Evolutionary conservation across 139 green algal species (phyloP).

Genomic region (Picochlorum costavermella): DNA sequence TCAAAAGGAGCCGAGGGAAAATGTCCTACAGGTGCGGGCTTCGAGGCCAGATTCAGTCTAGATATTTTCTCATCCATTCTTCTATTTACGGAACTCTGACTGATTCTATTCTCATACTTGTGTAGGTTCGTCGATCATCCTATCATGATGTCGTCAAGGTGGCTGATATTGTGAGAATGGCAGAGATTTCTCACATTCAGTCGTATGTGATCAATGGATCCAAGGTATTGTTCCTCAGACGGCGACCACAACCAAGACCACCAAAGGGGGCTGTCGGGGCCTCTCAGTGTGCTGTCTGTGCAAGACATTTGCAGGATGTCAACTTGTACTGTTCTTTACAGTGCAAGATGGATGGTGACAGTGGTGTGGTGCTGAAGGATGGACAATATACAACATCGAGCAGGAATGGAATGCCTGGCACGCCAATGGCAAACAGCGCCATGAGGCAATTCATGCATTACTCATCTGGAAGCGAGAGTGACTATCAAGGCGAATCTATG

Average conservation of each 20-base stretch:
- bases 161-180: constrained; percentile 41
- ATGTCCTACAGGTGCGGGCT: constrained; percentile 7
- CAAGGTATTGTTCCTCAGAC: constrained; percentile 69
- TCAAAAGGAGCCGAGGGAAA: constrained; percentile 5
- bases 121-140: constrained; percentile 52
- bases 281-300: constrained; percentile 26
- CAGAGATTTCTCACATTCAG: constrained; percentile 61
- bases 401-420: too few relatives aligned
- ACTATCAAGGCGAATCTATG: background rate
- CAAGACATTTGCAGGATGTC: constrained; percentile 32
- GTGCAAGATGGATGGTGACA: constrained; percentile 29
- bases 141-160: constrained; percentile 82
- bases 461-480: background rate
- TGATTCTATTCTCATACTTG: background rate
- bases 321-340: constrained; percentile 33
- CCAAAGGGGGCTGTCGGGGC: constrained; percentile 32
- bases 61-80: background rate
- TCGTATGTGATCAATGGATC: constrained; percentile 74
- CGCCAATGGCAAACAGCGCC: too few relatives aligned
- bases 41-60: background rate
- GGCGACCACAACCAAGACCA: constrained; percentile 54
- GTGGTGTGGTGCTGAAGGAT: background rate
- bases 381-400: too few relatives aligned
- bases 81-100: background rate
- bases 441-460: background rate